Evolutionary conservation across 192 early-diverging fungal species (phyloP).

Genomic region (Umbelopsis vinacea): DNA sequence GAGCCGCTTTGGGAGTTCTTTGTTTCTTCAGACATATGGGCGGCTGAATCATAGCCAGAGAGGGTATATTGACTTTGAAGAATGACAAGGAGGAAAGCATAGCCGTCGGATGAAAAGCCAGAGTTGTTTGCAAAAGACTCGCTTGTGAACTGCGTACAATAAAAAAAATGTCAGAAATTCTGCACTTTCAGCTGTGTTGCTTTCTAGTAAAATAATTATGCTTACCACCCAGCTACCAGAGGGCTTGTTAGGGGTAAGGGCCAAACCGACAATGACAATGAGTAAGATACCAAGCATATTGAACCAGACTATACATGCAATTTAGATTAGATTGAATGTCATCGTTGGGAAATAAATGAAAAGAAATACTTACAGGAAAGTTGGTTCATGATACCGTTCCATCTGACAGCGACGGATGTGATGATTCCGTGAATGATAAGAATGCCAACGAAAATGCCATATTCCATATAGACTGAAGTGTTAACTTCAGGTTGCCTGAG

Average conservation of each 20-base stretch:
- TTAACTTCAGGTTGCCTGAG: conserved; percentile 35
- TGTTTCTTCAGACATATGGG: conserved; percentile 52
- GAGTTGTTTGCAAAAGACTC: conserved; percentile 43
- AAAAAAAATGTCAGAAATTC: conserved; percentile 24
- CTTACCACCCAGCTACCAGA: conserved; percentile 47
- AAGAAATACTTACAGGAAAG: conserved; percentile 44
- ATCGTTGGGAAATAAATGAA: too few relatives aligned
- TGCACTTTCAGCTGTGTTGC: background rate
- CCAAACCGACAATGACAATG: conserved; percentile 38
- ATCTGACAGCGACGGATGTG: conserved; percentile 50
- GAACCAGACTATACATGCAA: conserved; percentile 22
- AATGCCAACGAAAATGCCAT: conserved; percentile 55
- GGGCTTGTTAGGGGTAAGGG: conserved; percentile 41
- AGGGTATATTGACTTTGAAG: conserved; percentile 60
- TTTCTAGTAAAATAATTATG: background rate
- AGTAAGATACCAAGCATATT: conserved; percentile 43
- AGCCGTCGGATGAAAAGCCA: conserved; percentile 50
- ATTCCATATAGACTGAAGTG: conserved; percentile 49
- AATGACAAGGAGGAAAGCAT: conserved; percentile 55
- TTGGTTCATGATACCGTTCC: conserved; percentile 54
- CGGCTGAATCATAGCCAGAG: conserved; percentile 55
- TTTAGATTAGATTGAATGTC: too few relatives aligned
- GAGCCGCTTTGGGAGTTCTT: conserved; percentile 53
- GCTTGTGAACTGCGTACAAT: conserved; percentile 31
- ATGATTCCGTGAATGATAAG: conserved; percentile 55